These are phyloP conservation scores for Lenzites betulinus DNA, from an alignment of 768 basidiomycete genomes.

Conservation along the genomic window DNA sequence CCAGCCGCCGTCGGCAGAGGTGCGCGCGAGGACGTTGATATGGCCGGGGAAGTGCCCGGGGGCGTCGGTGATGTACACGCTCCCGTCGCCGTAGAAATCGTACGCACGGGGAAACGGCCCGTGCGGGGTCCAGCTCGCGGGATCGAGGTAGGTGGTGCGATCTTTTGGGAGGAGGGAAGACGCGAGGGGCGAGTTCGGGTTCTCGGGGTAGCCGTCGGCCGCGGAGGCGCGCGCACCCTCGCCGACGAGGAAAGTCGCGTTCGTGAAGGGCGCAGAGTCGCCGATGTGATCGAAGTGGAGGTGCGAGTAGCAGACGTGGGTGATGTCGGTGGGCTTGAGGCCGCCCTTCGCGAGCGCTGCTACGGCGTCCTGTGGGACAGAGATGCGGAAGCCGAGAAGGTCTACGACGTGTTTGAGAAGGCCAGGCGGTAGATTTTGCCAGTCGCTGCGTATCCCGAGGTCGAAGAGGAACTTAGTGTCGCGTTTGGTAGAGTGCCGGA, in stretches of 20 bases:
- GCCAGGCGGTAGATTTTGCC: constrained; percentile 9
- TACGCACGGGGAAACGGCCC: constrained; percentile 47
- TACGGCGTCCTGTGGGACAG: constrained; percentile 34
- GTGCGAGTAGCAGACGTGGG: constrained; percentile 51
- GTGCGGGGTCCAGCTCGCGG: constrained; percentile 39
- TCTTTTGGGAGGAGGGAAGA: constrained; percentile 19
- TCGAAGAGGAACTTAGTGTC: constrained; percentile 50
- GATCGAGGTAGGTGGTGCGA: constrained; percentile 26
- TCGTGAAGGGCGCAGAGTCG: constrained; percentile 46
- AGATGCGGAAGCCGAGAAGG: constrained; percentile 6
- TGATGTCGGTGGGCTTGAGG: constrained; percentile 43
- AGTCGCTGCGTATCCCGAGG: constrained; percentile 53
- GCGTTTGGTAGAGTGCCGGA: constrained; percentile 45
- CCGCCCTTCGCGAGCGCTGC: constrained; percentile 56
- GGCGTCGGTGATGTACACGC: constrained; percentile 57
- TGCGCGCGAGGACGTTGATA: constrained; percentile 54
- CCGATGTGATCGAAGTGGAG: constrained; percentile 58
- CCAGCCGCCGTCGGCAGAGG: constrained; percentile 58
- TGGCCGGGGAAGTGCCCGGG: constrained; percentile 59
- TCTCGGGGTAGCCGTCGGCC: constrained; percentile 43
- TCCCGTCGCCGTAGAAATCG: constrained; percentile 60
- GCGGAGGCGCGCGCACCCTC: constrained; percentile 40
- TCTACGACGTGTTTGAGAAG: neutral
- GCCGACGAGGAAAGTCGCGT: constrained; percentile 51
- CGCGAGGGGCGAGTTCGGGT: constrained; percentile 35